Conservation (phyloP, 495 filamentous ascomycete species). For the Tetracladium marchalianum region DNA sequence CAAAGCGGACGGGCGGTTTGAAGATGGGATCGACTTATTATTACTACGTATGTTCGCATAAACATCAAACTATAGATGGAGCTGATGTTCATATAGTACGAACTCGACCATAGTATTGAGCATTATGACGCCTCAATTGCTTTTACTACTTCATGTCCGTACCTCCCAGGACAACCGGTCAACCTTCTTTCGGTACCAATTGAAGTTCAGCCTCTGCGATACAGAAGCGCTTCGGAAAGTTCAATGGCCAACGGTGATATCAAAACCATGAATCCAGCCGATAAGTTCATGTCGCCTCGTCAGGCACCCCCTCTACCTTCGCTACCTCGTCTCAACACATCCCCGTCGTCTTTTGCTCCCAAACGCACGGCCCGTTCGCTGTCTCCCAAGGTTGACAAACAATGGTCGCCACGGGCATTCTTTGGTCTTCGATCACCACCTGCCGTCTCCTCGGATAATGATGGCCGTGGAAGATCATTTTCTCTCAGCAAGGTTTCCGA, state of each 20-base stretch:
- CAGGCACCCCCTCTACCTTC: conserved; percentile 41
- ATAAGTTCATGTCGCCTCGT: conserved; percentile 63
- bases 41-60: conserved; percentile 64
- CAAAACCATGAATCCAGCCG: conserved; percentile 68
- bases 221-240: conserved; percentile 40
- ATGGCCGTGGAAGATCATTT: conserved; percentile 11
- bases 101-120: conserved; percentile 66
- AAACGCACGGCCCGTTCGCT: conserved; percentile 36
- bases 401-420: conserved; percentile 16
- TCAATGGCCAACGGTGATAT: conserved; percentile 38
- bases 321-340: conserved; percentile 42
- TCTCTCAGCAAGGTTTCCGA: conserved; percentile 4
- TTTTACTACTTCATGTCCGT: conserved; percentile 69
- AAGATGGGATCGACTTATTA: conserved; percentile 92
- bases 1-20: conserved; percentile 63
- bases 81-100: conserved; percentile 39
- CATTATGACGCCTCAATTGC: conserved; percentile 59
- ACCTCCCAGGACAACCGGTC: conserved; percentile 75
- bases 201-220: conserved; percentile 43
- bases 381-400: conserved; percentile 29
- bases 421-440: conserved; percentile 11
- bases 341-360: conserved; percentile 39
- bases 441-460: conserved; percentile 1
- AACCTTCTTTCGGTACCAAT: conserved; percentile 75
- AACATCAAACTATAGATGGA: conserved; percentile 10